Conservation (phyloP, 441 rosid species). For the Gossypium lobatum region DNA sequence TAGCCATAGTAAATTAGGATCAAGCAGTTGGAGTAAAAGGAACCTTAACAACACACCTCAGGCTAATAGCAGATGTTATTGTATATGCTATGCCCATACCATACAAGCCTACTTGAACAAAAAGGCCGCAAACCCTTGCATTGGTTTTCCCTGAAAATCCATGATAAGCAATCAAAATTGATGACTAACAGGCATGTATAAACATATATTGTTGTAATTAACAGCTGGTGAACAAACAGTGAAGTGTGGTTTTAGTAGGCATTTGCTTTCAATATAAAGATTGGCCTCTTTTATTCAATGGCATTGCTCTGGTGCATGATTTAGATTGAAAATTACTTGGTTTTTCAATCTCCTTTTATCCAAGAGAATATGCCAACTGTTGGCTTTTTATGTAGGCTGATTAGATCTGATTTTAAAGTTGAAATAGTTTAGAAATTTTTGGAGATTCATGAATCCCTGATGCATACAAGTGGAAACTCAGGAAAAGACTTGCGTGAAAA, state of each 20-base stretch:
- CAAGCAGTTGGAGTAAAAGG: not conserved
- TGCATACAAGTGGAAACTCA: slow-evolving; percentile 4
- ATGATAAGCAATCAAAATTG: not conserved
- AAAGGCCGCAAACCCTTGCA: slow-evolving; percentile 33
- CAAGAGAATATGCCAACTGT: not conserved
- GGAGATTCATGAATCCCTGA: not conserved
- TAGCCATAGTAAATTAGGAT: not conserved
- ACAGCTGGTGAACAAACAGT: not conserved
- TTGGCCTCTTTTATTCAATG: not conserved
- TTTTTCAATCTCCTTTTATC: not conserved
- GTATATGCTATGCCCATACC: slow-evolving; percentile 51
- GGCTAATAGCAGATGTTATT: slow-evolving; percentile 43
- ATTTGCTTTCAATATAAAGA: not conserved
- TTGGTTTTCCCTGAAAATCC: slow-evolving; percentile 34
- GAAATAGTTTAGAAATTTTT: no score
- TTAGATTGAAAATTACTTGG: not conserved
- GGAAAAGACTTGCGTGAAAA: not conserved
- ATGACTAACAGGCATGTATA: not conserved
- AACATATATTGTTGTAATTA: not conserved
- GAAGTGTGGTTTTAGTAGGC: not conserved
- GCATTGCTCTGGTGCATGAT: not conserved
- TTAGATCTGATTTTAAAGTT: not conserved
- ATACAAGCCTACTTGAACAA: slow-evolving; percentile 33
- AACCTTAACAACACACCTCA: slow-evolving; percentile 27
- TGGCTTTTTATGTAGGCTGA: not conserved